A percentile compares a stretch with the other conserved stretches of the same genome.
phyloP scores from a whole-genome alignment of 2,329 filamentous ascomycete species.

The Verticillium longisporum region DNA sequence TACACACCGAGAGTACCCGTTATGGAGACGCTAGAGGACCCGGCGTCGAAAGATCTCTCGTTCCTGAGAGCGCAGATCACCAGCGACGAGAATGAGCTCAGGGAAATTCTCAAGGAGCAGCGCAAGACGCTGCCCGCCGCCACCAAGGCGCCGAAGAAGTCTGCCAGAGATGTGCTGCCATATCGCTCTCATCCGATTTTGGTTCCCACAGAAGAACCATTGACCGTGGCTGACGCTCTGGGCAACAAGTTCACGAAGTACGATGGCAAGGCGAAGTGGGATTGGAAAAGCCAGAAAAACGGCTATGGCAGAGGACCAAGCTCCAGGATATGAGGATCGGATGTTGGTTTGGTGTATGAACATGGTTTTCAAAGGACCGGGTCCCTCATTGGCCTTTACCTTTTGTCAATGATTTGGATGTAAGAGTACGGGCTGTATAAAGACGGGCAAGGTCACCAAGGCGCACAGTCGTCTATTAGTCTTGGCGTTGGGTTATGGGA shows the following conservation, averaged over 20 bases:
- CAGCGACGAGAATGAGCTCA: constrained; percentile 65
- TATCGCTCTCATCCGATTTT: constrained; percentile 26
- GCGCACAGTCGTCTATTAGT: background rate
- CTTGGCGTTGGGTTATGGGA: background rate
- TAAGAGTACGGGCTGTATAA: background rate
- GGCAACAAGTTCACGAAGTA: constrained; percentile 9
- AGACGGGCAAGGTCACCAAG: background rate
- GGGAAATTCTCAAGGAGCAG: constrained; percentile 59
- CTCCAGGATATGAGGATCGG: constrained; percentile 7
- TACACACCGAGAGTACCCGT: constrained; percentile 72
- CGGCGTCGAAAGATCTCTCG: constrained; percentile 36
- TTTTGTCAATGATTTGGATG: background rate
- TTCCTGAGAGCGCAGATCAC: constrained; percentile 85
- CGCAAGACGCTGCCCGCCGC: constrained; percentile 26
- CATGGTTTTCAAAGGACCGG: background rate
- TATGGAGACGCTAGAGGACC: constrained; percentile 63
- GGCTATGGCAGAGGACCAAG: constrained; percentile 8
- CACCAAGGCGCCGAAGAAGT: constrained; percentile 15
- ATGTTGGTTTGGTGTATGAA: background rate
- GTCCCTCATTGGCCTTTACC: background rate
- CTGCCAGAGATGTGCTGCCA: constrained; percentile 20
- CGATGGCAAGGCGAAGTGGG: constrained; percentile 7
- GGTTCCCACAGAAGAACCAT: constrained; percentile 26
- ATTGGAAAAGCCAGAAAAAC: constrained; percentile 10
- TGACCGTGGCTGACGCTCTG: constrained; percentile 28